Percentiles rank a stretch among this genome's conserved stretches.
Conservation (phyloP, 805 yeast genomes). For the Kluyveromyces dobzhanskii region DNA sequence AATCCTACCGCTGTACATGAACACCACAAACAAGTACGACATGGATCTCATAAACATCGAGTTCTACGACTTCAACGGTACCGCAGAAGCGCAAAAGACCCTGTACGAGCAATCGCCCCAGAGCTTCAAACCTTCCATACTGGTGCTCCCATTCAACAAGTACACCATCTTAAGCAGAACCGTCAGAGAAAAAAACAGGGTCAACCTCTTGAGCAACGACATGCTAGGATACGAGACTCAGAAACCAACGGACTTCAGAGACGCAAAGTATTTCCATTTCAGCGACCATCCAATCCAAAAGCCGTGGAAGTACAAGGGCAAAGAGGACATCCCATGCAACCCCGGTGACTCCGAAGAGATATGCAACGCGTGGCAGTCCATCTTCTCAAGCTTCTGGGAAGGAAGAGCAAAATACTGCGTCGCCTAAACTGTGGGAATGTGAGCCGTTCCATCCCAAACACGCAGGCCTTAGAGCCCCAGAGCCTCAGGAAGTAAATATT, state of each 20-base stretch:
- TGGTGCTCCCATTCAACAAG: slow-evolving; percentile 23
- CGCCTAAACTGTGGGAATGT: too few species aligned
- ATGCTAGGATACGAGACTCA: slow-evolving; percentile 17
- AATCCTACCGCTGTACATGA: slow-evolving; percentile 16
- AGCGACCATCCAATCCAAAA: slow-evolving; percentile 59
- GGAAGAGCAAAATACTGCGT: slow-evolving; percentile 8
- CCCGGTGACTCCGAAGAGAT: not conserved
- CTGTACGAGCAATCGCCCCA: not conserved
- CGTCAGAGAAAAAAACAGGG: slow-evolving; percentile 14
- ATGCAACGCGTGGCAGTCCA: slow-evolving; percentile 22
- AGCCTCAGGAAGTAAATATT: too few species aligned
- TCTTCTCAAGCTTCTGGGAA: slow-evolving; percentile 14
- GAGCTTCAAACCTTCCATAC: slow-evolving; percentile 14
- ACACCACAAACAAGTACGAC: slow-evolving; percentile 18
- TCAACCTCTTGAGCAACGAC: slow-evolving; percentile 16
- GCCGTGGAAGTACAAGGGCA: slow-evolving; percentile 41
- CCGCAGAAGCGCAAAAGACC: slow-evolving; percentile 3
- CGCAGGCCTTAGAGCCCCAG: too few species aligned
- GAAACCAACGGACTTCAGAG: slow-evolving; percentile 10
- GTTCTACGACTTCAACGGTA: slow-evolving; percentile 17
- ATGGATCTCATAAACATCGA: slow-evolving; percentile 26
- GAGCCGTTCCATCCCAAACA: too few species aligned
- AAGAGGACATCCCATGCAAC: slow-evolving; percentile 16
- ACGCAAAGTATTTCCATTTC: slow-evolving; percentile 45
- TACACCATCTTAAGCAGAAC: slow-evolving; percentile 24